phyloP scores from a whole-genome alignment of 768 basidiomycete genomes.

The Podaxis rugospora region DNA sequence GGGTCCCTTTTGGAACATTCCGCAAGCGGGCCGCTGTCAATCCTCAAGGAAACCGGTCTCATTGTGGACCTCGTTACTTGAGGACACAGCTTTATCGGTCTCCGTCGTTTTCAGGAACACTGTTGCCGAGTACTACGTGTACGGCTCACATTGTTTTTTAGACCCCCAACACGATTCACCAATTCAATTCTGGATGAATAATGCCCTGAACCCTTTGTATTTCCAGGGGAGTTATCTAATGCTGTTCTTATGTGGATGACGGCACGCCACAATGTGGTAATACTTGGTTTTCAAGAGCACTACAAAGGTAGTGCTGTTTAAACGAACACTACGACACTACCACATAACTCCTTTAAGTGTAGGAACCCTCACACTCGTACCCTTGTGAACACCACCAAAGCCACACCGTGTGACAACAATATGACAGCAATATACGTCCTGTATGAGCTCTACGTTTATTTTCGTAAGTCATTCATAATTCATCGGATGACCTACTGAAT shows the following conservation, averaged over 20 bases:
- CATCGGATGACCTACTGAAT: not conserved
- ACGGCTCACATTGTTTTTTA: not conserved
- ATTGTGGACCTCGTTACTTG: not conserved
- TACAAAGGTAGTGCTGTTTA: not conserved
- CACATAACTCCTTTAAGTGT: not conserved
- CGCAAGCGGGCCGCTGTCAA: too few relatives aligned
- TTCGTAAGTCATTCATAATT: not conserved
- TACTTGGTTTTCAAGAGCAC: not conserved
- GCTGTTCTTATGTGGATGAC: not conserved
- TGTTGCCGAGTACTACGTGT: slow-evolving; percentile 1
- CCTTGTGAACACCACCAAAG: not conserved
- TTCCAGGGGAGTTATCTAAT: too few relatives aligned
- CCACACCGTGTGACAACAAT: not conserved
- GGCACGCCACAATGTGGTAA: not conserved
- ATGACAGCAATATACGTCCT: not conserved
- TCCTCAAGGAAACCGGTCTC: too few relatives aligned
- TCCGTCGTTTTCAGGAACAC: slow-evolving; percentile 1
- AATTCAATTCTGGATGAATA: not conserved
- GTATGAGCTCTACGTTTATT: not conserved
- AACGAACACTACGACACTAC: not conserved
- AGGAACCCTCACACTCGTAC: not conserved
- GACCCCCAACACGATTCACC: not conserved
- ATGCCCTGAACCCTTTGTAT: not conserved
- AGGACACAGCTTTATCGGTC: not conserved
- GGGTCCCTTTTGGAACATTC: not conserved